Evolutionary conservation across 2,329 filamentous ascomycete species (phyloP).

Genomic region (Pseudogymnoascus sp.): DNA sequence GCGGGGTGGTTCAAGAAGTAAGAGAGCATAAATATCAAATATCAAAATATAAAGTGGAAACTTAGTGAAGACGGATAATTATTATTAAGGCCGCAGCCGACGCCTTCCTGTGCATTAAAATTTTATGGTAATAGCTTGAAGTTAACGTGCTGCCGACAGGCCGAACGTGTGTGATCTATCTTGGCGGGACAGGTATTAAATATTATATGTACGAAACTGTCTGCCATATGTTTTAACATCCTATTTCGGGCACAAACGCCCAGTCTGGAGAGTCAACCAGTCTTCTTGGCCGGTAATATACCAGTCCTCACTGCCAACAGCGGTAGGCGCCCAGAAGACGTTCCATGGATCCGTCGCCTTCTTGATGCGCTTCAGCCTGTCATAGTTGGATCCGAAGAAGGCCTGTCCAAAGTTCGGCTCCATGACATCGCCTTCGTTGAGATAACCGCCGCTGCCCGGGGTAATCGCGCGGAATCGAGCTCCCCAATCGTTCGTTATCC

Average conservation of each 20-base stretch:
- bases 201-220: constrained; percentile 1
- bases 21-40: background rate
- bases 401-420: constrained; percentile 36
- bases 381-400: constrained; percentile 36
- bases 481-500: constrained; percentile 28
- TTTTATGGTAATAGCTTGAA: background rate
- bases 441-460: constrained; percentile 37
- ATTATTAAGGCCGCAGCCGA: background rate
- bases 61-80: background rate
- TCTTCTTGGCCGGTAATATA: constrained; percentile 4
- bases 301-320: constrained; percentile 15
- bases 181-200: background rate
- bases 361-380: constrained; percentile 17
- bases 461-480: constrained; percentile 30
- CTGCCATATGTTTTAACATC: background rate
- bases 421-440: constrained; percentile 44
- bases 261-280: background rate
- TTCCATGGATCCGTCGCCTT: constrained; percentile 15
- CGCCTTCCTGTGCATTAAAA: background rate
- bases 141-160: background rate
- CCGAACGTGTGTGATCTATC: background rate
- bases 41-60: background rate
- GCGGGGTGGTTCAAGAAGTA: background rate
- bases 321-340: constrained; percentile 16
- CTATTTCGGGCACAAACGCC: background rate